phyloP scores from a whole-genome alignment of 202 grass and related monocot genomes.

The Alloteropsis angusta region DNA sequence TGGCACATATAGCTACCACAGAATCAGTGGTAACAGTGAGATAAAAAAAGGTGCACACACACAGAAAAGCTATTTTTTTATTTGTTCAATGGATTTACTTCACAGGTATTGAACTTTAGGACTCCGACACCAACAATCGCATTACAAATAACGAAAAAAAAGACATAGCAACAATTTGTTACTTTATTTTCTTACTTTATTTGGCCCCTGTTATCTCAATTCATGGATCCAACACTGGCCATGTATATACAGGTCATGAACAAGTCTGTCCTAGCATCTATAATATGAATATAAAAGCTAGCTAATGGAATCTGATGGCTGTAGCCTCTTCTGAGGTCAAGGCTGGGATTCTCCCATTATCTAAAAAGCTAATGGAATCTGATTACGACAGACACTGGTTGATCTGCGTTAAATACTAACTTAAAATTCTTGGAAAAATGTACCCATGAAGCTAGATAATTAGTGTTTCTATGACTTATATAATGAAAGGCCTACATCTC shows the following conservation, averaged over 20 bases:
- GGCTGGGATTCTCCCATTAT: too few relatives aligned
- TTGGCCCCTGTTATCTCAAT: not conserved
- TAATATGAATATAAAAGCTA: not conserved
- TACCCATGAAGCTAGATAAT: too few relatives aligned
- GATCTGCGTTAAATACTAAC: not conserved
- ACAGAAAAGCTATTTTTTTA: not conserved
- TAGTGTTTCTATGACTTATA: too few relatives aligned
- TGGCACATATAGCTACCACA: not conserved
- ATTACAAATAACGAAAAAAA: too few relatives aligned
- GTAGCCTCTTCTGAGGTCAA: too few relatives aligned
- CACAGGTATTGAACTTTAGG: not conserved
- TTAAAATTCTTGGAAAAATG: not conserved
- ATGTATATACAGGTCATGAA: not conserved
- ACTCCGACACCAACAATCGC: not conserved
- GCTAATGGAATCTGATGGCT: not conserved
- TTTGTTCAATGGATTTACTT: constrained; percentile 1
- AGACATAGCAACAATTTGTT: too few relatives aligned
- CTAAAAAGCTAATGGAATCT: constrained; percentile 4
- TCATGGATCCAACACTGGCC: not conserved
- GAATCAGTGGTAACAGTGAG: not conserved
- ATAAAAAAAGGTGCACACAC: not conserved
- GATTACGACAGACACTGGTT: not conserved
- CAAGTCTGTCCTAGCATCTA: not conserved
- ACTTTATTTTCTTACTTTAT: not conserved
- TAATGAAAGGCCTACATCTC: too few relatives aligned